Evolutionary conservation across 176 grass and related monocot species (phyloP).

Genomic region (Canna indica): DNA sequence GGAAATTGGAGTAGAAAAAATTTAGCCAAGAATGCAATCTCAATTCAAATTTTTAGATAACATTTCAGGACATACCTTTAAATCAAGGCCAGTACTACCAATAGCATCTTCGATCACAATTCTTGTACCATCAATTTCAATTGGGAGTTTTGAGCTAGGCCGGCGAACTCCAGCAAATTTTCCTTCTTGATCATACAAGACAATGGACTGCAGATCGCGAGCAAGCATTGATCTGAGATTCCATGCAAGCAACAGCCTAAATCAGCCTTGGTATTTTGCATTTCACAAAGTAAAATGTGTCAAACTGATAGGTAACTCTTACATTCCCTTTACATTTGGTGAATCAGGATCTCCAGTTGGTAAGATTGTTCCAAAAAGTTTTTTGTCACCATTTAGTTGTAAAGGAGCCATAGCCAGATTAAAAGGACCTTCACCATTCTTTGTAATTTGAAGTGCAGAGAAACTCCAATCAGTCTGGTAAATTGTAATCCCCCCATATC

Average conservation of each 20-base stretch:
- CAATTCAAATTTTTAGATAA: neutral
- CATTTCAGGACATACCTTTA: conserved; percentile 46
- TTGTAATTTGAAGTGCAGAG: conserved; percentile 77
- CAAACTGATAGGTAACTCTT: conserved; percentile 28
- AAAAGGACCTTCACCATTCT: conserved; percentile 86
- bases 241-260: conserved; percentile 9
- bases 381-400: conserved; percentile 64
- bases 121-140: conserved; percentile 91
- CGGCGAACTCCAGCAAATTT: conserved; percentile 90
- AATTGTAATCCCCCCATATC: conserved; percentile 73
- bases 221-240: conserved; percentile 84
- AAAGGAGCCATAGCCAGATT: conserved; percentile 86
- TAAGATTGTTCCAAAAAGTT: conserved; percentile 77
- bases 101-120: conserved; percentile 95
- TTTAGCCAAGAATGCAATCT: neutral
- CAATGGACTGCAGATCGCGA: conserved; percentile 88
- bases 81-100: conserved; percentile 78
- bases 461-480: conserved; percentile 96
- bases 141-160: conserved; percentile 76
- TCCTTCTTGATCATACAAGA: conserved; percentile 95
- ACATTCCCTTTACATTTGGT: conserved; percentile 86
- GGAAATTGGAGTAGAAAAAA: conserved; percentile 6
- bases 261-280: neutral
- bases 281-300: conserved; percentile 11
- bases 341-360: conserved; percentile 56